These are phyloP conservation scores for Amanita subjunquillea DNA, from an alignment of 768 basidiomycete species.

Conservation along the genomic window DNA sequence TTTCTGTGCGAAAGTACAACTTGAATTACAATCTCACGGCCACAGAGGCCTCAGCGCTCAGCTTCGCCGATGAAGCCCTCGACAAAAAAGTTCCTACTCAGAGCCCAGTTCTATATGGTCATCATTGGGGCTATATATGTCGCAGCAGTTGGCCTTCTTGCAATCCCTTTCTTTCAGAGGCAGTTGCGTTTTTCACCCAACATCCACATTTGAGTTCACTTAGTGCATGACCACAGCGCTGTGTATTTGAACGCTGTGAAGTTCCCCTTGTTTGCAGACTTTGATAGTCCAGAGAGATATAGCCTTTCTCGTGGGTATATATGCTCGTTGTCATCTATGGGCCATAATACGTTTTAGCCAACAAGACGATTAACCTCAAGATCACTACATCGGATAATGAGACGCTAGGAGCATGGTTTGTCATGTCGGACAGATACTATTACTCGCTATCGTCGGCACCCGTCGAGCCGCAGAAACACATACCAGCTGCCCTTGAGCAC, in stretches of 20 bases:
- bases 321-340: background rate
- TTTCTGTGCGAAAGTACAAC: too few species aligned
- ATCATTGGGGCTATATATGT: conserved; percentile 45
- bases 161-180: conserved; percentile 56
- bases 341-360: conserved; percentile 34
- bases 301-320: conserved; percentile 67
- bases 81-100: conserved; percentile 3
- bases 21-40: too few species aligned
- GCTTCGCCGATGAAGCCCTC: background rate
- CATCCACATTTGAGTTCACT: background rate
- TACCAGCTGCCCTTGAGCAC: conserved; percentile 42
- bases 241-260: conserved; percentile 58
- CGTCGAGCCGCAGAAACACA: conserved; percentile 25
- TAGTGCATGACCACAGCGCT: conserved; percentile 14
- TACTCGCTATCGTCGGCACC: conserved; percentile 33
- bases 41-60: too few species aligned
- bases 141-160: conserved; percentile 38
- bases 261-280: conserved; percentile 54
- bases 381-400: conserved; percentile 71
- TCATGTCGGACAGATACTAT: conserved; percentile 60
- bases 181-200: conserved; percentile 36
- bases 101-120: conserved; percentile 22
- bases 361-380: conserved; percentile 65
- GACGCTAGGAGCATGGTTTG: conserved; percentile 79
- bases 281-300: conserved; percentile 62